Evolutionary conservation across 148 eudicot genomes (phyloP), one percentile per base, ranked within the genome.

Genomic region (Fallopia convolvulus): DNA sequence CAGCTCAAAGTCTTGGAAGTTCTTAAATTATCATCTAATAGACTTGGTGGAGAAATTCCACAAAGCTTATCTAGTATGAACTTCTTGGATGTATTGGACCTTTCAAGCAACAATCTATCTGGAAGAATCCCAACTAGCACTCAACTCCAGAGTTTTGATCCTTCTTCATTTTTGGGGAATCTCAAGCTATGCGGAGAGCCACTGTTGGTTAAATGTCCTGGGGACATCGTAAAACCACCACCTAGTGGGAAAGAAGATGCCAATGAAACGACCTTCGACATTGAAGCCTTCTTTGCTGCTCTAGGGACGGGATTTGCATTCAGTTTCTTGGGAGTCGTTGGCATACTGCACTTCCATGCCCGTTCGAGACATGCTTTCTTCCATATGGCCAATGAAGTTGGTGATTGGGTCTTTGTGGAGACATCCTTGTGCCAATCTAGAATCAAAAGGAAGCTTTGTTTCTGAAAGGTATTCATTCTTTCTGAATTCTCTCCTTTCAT

Each of bases 131-230:
- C n/a, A n/a, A n/a, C n/a, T n/a, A 80, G 79, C 3, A 84, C 86
- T 72, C 91, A 90, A 32, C 23, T 87, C 56, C 50, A 80, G 23
- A 82, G 83, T 39, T 86, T 83, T 74, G 61, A 30, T 3, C 58
- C 74, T 8, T 75, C 83, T 8, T 33, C 79, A 13, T 89, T 78
- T 76, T 80, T 3, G 1, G 90, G 90, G 18, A 89, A 89, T 32
- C 78, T 77, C 1, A 75, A 63, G 11, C 88, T 89, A 32, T 89
- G 89, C 75, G 90, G 92, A 53, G 61, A 75, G 71, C 90, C 88
- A 26, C 75, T 89, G 18, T 12, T 40, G 5, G 6, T 36, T 36
- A 10, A 30, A 30, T 86, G 84, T 36, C 73, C 79, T 7, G 79
- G 75, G 8, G 81, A 80, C n/a, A n/a, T 3, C 18, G 1, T 0